Conservation (phyloP, 2,329 filamentous ascomycete species). For the Fusarium chaquense region DNA sequence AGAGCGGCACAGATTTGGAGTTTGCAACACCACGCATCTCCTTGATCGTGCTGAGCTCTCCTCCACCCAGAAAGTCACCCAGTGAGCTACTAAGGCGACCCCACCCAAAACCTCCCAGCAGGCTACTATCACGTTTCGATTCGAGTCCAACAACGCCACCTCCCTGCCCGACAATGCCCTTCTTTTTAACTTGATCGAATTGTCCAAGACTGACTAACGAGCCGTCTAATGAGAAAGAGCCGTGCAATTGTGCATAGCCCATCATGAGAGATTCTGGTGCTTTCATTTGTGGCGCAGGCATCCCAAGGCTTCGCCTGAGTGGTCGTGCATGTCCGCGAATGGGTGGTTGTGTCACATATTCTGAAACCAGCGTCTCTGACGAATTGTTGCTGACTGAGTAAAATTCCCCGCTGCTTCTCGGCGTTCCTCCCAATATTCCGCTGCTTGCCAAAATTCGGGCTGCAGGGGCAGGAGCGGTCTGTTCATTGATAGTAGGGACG, state of each 20-base stretch:
- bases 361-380: constrained; percentile 90
- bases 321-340: constrained; percentile 54
- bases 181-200: constrained; percentile 96
- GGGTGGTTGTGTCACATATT: constrained; percentile 74
- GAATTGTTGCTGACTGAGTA: constrained; percentile 96
- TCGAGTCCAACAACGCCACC: constrained; percentile 88
- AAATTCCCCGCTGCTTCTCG: constrained; percentile 92
- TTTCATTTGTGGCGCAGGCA: constrained; percentile 59
- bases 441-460: constrained; percentile 81
- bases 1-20: constrained; percentile 86
- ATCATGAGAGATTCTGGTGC: constrained; percentile 90
- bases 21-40: constrained; percentile 92
- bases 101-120: constrained; percentile 89
- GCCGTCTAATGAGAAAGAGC: constrained; percentile 90
- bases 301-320: constrained; percentile 60
- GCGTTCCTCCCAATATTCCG: constrained; percentile 79
- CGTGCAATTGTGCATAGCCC: constrained; percentile 95
- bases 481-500: constrained; percentile 67
- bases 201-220: constrained; percentile 89
- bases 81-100: constrained; percentile 88
- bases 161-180: constrained; percentile 88
- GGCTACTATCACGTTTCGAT: constrained; percentile 78
- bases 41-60: constrained; percentile 91
- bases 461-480: constrained; percentile 69
- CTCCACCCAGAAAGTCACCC: constrained; percentile 85